These are phyloP conservation scores for Phytopythium litorale DNA, from an alignment of 352 stramenopile species.

Conservation along the genomic window DNA sequence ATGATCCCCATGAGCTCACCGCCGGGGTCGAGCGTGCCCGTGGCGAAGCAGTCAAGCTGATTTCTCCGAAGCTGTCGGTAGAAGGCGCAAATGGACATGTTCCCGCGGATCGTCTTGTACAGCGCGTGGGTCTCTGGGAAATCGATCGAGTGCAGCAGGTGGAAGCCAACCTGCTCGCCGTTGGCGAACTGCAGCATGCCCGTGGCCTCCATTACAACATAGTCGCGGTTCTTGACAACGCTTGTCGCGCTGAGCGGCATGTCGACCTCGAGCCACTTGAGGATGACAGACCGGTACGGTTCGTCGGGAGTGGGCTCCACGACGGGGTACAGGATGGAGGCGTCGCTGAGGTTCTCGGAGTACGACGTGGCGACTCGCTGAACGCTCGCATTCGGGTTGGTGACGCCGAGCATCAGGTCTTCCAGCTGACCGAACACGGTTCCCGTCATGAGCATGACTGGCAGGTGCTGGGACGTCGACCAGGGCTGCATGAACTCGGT, in stretches of 20 bases:
- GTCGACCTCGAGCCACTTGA: conserved; percentile 32
- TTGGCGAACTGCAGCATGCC: conserved; percentile 25
- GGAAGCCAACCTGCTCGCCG: conserved; percentile 35
- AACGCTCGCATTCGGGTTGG: conserved; percentile 26
- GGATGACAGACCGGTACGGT: conserved; percentile 30
- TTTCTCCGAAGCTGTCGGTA: conserved; percentile 16
- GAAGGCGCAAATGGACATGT: conserved; percentile 22
- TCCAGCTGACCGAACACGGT: conserved; percentile 20
- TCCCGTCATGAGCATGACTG: conserved; percentile 23
- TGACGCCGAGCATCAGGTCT: conserved; percentile 28
- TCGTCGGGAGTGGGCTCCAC: conserved; percentile 36
- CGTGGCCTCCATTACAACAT: conserved; percentile 38
- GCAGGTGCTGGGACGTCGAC: conserved; percentile 16
- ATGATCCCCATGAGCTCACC: conserved; percentile 18
- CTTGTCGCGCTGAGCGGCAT: conserved; percentile 18
- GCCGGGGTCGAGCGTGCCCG: conserved; percentile 25
- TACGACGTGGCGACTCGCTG: conserved; percentile 36
- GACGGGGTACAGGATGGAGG: conserved; percentile 28
- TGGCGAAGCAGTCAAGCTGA: conserved; percentile 19
- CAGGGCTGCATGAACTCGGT: conserved; percentile 7
- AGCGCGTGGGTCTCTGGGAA: conserved; percentile 19
- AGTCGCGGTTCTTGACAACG: conserved; percentile 44
- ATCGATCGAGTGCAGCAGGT: conserved; percentile 33
- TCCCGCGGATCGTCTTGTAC: conserved; percentile 14
- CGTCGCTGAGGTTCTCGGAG: conserved; percentile 30